Conservation (phyloP, 257 asterid genomes). For the Solanum stenotomum region DNA sequence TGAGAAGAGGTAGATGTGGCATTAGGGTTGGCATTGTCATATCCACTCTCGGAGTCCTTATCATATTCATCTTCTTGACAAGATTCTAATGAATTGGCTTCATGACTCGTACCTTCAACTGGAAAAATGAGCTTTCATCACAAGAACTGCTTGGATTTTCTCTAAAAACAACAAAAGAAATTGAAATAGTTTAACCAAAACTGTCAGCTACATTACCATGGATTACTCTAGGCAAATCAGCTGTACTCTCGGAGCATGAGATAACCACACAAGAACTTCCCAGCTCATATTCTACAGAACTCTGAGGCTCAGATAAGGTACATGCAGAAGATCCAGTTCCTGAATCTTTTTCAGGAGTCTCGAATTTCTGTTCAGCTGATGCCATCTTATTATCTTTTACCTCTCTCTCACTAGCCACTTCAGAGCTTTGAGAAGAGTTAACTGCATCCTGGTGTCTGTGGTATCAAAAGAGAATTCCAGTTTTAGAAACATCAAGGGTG, state of each 20-base stretch:
- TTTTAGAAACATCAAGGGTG: not conserved
- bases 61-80: conserved; percentile 6
- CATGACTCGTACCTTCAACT: conserved; percentile 10
- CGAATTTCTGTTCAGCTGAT: conserved; percentile 12
- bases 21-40: not conserved
- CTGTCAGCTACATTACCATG: conserved; percentile 4
- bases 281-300: conserved; percentile 8
- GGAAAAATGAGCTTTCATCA: conserved; percentile 12
- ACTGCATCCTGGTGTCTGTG: conserved; percentile 25
- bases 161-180: not conserved
- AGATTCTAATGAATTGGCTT: conserved; percentile 12
- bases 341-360: conserved; percentile 1
- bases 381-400: conserved; percentile 12
- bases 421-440: conserved; percentile 25
- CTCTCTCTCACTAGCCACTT: conserved; percentile 6
- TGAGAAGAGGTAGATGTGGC: not conserved
- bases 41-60: conserved; percentile 5
- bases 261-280: conserved; percentile 4
- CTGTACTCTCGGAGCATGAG: not conserved
- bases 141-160: conserved; percentile 10
- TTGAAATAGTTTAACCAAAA: not conserved
- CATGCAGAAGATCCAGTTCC: conserved; percentile 13
- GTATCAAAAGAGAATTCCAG: not conserved
- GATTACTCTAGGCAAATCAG: conserved; percentile 7
- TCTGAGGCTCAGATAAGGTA: conserved; percentile 12